phyloP scores from a whole-genome alignment of 1,139 yeast species.

The Saccharomyces hybrid region DNA sequence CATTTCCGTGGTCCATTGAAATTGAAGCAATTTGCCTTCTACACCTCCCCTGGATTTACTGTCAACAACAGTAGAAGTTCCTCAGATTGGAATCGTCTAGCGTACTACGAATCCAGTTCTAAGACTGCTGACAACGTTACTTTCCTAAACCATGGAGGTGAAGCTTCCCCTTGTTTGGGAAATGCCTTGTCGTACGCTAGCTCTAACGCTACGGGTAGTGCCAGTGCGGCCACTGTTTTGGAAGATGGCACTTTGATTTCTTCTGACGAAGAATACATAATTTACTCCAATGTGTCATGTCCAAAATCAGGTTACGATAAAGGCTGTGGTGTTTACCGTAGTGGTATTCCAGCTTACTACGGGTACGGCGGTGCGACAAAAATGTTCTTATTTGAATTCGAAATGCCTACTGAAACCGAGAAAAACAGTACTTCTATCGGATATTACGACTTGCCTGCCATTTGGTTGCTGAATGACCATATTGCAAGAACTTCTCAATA shows the following conservation, averaged over 20 bases:
- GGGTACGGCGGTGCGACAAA: constrained; percentile 61
- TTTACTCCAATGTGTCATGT: constrained; percentile 55
- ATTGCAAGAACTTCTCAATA: constrained; percentile 77
- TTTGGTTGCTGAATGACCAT: constrained; percentile 66
- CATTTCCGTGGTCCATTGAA: constrained; percentile 74
- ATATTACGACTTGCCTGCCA: constrained; percentile 61
- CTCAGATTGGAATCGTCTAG: constrained; percentile 39
- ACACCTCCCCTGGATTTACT: constrained; percentile 36
- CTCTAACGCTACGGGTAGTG: constrained; percentile 38
- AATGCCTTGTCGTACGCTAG: constrained; percentile 50
- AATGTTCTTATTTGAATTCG: constrained; percentile 66
- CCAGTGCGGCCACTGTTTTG: constrained; percentile 44
- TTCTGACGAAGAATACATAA: constrained; percentile 53
- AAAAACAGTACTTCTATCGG: constrained; percentile 34
- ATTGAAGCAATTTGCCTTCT: constrained; percentile 58
- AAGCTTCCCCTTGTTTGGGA: constrained; percentile 53
- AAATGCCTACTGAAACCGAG: constrained; percentile 47
- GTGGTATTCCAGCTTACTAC: constrained; percentile 64
- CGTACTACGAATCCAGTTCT: constrained; percentile 38
- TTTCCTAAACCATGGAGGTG: constrained; percentile 49
- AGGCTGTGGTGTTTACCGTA: constrained; percentile 50
- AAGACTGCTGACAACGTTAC: constrained; percentile 51
- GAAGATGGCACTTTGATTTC: constrained; percentile 41
- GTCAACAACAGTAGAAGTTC: constrained; percentile 25
- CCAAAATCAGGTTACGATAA: constrained; percentile 38